Evolutionary conservation across 2,329 filamentous ascomycete genomes (phyloP).

Genomic region (Fusarium penzigii): DNA sequence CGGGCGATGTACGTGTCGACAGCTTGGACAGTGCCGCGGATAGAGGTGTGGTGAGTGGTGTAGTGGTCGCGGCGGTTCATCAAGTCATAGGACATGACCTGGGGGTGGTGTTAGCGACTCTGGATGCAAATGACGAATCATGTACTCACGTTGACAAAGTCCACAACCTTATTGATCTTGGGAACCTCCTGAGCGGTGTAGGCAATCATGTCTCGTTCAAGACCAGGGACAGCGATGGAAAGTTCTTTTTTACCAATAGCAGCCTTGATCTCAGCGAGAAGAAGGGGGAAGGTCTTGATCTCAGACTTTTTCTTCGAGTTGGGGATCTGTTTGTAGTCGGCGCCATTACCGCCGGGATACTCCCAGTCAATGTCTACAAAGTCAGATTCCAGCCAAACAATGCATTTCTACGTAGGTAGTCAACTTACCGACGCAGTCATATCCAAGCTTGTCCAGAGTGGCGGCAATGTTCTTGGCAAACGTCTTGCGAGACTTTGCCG

Average conservation of each 20-base stretch:
- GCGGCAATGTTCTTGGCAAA: constrained; percentile 60
- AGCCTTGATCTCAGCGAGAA: constrained; percentile 59
- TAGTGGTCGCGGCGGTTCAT: constrained; percentile 70
- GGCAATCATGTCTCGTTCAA: constrained; percentile 66
- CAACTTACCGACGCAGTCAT: constrained; percentile 59
- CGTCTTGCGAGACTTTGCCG: constrained; percentile 44
- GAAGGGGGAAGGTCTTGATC: constrained; percentile 60
- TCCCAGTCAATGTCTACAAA: constrained; percentile 67
- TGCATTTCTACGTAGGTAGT: no score
- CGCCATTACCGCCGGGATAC: constrained; percentile 63
- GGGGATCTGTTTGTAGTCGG: constrained; percentile 64
- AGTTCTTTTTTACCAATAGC: constrained; percentile 63
- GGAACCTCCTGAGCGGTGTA: constrained; percentile 59
- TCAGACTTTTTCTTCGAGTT: constrained; percentile 61
- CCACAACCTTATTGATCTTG: constrained; percentile 58
- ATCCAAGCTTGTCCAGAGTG: constrained; percentile 55
- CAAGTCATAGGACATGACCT: constrained; percentile 71
- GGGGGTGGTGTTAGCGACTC: not conserved
- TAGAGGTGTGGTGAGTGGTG: constrained; percentile 65
- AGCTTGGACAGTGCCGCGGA: constrained; percentile 53
- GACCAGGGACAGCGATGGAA: constrained; percentile 67
- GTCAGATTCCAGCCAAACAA: no score
- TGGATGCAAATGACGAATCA: rapidly evolving
- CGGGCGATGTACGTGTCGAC: constrained; percentile 60
- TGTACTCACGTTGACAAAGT: constrained; percentile 59